These are phyloP conservation scores for Neltuma alba DNA, from an alignment of 306 rosid species.

Conservation along the genomic window DNA sequence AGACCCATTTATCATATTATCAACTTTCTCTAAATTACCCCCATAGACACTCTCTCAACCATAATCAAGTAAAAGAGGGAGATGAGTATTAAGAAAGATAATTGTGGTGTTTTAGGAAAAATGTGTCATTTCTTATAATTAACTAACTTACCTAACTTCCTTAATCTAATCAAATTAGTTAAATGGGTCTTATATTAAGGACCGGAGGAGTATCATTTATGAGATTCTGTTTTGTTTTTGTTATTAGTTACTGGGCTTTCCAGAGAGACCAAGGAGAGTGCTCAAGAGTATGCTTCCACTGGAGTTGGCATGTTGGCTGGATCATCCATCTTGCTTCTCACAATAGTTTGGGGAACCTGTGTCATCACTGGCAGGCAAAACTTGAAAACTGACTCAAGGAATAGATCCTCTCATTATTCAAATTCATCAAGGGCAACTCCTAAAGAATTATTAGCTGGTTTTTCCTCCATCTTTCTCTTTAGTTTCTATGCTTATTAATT, in stretches of 20 bases:
- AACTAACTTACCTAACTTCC: no score
- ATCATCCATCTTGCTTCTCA: constrained; percentile 54
- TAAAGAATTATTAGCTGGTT: constrained; percentile 44
- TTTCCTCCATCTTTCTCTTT: constrained; percentile 21
- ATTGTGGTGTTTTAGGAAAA: no score
- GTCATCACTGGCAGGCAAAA: constrained; percentile 49
- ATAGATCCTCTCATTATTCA: neutral
- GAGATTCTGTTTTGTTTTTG: neutral
- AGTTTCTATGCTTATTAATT: neutral
- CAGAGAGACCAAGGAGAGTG: constrained; percentile 41
- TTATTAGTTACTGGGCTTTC: constrained; percentile 52
- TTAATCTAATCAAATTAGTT: no score
- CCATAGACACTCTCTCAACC: no score
- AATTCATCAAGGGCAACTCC: constrained; percentile 32
- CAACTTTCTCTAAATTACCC: no score
- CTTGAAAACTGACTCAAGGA: constrained; percentile 21
- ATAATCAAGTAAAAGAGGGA: no score
- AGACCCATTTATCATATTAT: no score
- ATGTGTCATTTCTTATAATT: no score
- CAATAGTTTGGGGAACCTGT: constrained; percentile 59
- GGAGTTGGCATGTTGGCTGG: constrained; percentile 61
- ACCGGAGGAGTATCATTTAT: neutral
- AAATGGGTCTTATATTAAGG: no score
- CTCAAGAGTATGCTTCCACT: constrained; percentile 53
- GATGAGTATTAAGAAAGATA: no score